Conservation (phyloP, 257 asterid species). For the Plantago elongata region DNA sequence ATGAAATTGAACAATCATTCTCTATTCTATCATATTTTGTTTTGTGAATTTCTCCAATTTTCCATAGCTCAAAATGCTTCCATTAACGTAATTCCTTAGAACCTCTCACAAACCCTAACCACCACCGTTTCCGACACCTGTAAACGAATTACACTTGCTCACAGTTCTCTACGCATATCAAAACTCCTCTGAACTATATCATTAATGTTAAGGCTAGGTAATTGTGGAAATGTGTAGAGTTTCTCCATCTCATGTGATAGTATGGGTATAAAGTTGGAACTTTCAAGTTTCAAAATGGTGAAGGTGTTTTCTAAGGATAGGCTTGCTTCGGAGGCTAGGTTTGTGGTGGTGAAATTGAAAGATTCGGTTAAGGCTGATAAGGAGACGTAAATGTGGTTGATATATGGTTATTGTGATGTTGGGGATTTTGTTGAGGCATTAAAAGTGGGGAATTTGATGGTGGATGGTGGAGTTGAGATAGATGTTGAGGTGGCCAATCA, state of each 20-base stretch:
- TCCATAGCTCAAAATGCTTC: conserved; percentile 26
- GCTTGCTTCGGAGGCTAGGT: conserved; percentile 74
- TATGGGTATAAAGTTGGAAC: conserved; percentile 46
- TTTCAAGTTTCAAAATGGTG: conserved; percentile 49
- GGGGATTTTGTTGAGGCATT: conserved; percentile 84
- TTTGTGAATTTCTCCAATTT: not conserved
- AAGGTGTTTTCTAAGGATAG: conserved; percentile 54
- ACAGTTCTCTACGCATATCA: no score
- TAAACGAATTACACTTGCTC: conserved; percentile 67
- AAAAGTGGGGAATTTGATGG: conserved; percentile 81
- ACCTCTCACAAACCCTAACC: conserved; percentile 22
- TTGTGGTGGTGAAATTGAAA: conserved; percentile 56
- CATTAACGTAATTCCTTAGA: conserved; percentile 15
- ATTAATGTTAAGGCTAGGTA: conserved; percentile 70
- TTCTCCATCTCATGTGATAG: conserved; percentile 71
- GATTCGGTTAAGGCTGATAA: conserved; percentile 48
- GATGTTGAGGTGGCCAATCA: conserved; percentile 54
- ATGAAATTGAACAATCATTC: no score
- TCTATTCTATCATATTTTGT: no score
- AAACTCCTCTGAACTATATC: no score
- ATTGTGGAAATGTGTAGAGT: conserved; percentile 72
- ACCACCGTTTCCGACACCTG: conserved; percentile 29
- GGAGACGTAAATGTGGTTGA: conserved; percentile 70
- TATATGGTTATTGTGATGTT: conserved; percentile 74
- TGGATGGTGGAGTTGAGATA: conserved; percentile 62